phyloP scores from a whole-genome alignment of 208 protist species.

The Trypanosoma congolense region DNA sequence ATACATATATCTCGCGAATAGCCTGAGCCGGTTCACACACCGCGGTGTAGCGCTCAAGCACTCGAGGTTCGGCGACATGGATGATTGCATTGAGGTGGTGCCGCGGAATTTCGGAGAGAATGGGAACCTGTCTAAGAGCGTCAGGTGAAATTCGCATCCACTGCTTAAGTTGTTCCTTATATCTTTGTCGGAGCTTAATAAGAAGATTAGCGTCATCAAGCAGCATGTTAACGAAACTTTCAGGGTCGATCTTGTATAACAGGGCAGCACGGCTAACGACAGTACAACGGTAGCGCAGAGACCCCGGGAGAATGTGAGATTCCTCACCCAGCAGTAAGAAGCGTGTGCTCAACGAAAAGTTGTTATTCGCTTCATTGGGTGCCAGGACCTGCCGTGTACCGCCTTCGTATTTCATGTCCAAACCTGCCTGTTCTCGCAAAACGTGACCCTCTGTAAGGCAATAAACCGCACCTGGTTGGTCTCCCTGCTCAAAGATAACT shows the following conservation, averaged over 20 bases:
- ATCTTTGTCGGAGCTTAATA: slow-evolving; percentile 54
- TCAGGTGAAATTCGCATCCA: slow-evolving; percentile 66
- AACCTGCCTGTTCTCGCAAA: slow-evolving; percentile 32
- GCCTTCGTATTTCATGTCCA: slow-evolving; percentile 33
- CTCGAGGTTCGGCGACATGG: slow-evolving; percentile 42
- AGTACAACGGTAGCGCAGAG: slow-evolving; percentile 68
- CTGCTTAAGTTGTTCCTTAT: slow-evolving; percentile 36
- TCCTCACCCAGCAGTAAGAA: slow-evolving; percentile 83
- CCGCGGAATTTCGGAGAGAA: slow-evolving; percentile 51
- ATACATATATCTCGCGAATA: slow-evolving; percentile 72
- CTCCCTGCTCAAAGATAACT: slow-evolving; percentile 69
- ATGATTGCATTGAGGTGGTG: slow-evolving; percentile 43
- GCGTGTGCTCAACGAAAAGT: slow-evolving; percentile 48
- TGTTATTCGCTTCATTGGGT: slow-evolving; percentile 47
- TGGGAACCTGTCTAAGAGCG: slow-evolving; percentile 54
- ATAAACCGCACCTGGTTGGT: slow-evolving; percentile 67
- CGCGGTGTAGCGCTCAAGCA: slow-evolving; percentile 51
- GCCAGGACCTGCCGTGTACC: slow-evolving; percentile 47
- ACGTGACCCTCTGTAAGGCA: slow-evolving; percentile 77
- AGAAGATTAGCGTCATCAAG: slow-evolving; percentile 74
- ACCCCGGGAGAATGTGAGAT: slow-evolving; percentile 66
- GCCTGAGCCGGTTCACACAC: slow-evolving; percentile 72
- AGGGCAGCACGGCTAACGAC: slow-evolving; percentile 67
- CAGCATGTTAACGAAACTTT: slow-evolving; percentile 71
- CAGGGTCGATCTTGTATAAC: slow-evolving; percentile 57